Percentiles rank a stretch among this genome's conserved stretches.
phyloP scores from a whole-genome alignment of 2,329 filamentous ascomycete species.

The Aspergillus jensenii region DNA sequence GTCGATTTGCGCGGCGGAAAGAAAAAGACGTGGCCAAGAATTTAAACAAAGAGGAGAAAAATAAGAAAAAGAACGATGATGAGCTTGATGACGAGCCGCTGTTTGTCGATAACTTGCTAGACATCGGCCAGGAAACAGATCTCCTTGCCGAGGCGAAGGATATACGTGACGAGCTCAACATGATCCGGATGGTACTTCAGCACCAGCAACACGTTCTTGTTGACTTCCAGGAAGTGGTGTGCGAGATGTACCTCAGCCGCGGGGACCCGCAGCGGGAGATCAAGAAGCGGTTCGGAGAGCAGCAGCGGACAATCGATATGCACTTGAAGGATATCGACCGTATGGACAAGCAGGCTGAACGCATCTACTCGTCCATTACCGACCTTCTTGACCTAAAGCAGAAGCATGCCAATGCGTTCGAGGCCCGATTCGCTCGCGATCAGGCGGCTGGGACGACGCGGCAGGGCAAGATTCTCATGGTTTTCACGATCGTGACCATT shows the following conservation, averaged over 20 bases:
- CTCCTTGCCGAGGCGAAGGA: slow-evolving; percentile 66
- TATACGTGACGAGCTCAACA: slow-evolving; percentile 66
- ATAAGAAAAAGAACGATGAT: slow-evolving; percentile 4
- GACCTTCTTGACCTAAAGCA: slow-evolving; percentile 68
- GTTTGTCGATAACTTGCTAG: slow-evolving; percentile 46
- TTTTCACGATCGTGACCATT: slow-evolving; percentile 61
- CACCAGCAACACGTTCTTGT: slow-evolving; percentile 37
- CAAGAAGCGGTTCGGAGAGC: slow-evolving; percentile 56
- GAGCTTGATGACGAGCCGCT: slow-evolving; percentile 42
- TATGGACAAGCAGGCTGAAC: slow-evolving; percentile 63
- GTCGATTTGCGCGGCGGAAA: slow-evolving; percentile 30
- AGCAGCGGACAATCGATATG: slow-evolving; percentile 58
- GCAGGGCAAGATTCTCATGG: slow-evolving; percentile 58
- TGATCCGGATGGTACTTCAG: slow-evolving; percentile 50
- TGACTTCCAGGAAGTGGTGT: slow-evolving; percentile 37
- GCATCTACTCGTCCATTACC: slow-evolving; percentile 60
- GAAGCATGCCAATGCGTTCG: slow-evolving; percentile 67
- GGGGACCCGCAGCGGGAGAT: slow-evolving; percentile 47
- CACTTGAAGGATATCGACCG: slow-evolving; percentile 61
- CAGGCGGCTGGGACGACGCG: slow-evolving; percentile 62
- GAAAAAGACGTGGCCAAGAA: slow-evolving; percentile 4
- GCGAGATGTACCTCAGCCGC: slow-evolving; percentile 34
- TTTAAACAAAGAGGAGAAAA: neutral
- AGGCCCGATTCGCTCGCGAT: slow-evolving; percentile 58
- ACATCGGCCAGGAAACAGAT: slow-evolving; percentile 61